A percentile compares a stretch with the other conserved stretches of the same genome.
Conservation (phyloP, 129 eudicot genomes). For the Cynara cardunculus region DNA sequence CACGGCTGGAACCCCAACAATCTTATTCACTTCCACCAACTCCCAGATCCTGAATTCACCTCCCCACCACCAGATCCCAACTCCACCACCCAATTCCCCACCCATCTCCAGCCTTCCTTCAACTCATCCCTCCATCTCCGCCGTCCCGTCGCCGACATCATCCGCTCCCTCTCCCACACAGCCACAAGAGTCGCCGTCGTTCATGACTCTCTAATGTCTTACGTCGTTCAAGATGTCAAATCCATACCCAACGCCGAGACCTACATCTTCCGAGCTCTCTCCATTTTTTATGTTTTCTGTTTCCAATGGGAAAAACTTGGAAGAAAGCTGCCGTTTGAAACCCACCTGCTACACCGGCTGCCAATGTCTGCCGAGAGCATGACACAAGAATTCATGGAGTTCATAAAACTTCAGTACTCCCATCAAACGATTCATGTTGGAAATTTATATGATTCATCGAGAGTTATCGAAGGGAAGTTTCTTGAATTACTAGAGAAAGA, state of each 20-base stretch:
- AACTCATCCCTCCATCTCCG: no score
- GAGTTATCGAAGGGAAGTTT: slow-evolving; percentile 41
- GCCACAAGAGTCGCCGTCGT: no score
- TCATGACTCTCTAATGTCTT: no score
- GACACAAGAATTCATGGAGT: background rate
- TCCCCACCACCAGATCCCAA: no score
- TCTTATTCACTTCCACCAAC: no score
- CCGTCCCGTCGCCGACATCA: no score
- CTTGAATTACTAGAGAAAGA: slow-evolving; percentile 33
- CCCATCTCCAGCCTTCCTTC: no score
- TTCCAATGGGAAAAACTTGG: background rate
- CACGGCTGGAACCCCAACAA: slow-evolving; percentile 14
- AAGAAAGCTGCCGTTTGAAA: background rate
- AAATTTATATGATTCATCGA: slow-evolving; percentile 36
- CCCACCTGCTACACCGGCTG: background rate
- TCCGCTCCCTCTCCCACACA: no score
- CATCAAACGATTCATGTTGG: slow-evolving; percentile 19
- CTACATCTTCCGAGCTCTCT: background rate
- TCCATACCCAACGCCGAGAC: background rate
- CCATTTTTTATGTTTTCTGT: background rate
- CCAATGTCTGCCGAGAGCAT: background rate
- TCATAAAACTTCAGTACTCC: background rate
- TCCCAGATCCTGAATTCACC: no score
- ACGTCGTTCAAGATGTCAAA: background rate
- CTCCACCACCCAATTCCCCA: no score